A percentile compares a stretch with the other conserved stretches of the same genome.
Conservation (phyloP, 768 basidiomycete genomes). For the Suillus hirtellus region DNA sequence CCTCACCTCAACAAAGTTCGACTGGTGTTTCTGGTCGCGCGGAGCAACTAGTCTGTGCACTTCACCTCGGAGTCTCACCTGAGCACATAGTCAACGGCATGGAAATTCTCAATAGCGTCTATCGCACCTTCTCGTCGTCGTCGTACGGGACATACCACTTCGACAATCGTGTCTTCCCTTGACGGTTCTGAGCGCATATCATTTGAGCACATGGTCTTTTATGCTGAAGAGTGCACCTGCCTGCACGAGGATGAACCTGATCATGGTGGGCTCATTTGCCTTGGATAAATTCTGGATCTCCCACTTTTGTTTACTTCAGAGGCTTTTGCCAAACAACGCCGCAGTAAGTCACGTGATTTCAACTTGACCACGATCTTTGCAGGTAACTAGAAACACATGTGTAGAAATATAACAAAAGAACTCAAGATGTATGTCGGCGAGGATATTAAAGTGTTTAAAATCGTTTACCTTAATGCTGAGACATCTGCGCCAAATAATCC, state of each 20-base stretch:
- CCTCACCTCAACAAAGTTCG: conserved; percentile 94
- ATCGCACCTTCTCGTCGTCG: conserved; percentile 92
- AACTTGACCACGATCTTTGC: neutral
- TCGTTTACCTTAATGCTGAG: conserved; percentile 36
- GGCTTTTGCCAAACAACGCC: conserved; percentile 17
- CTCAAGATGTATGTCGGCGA: neutral
- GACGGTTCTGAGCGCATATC: conserved; percentile 70
- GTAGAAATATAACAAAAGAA: neutral
- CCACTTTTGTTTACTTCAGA: conserved; percentile 14
- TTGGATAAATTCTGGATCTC: neutral
- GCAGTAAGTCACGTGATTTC: conserved; percentile 1
- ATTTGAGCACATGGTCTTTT: neutral
- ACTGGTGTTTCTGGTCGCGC: conserved; percentile 97
- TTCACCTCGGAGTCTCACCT: conserved; percentile 94
- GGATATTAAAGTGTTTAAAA: neutral
- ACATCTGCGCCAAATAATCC: conserved; percentile 72
- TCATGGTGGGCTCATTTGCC: conserved; percentile 55
- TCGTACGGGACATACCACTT: conserved; percentile 99
- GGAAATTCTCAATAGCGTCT: neutral
- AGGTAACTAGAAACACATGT: conserved; percentile 3
- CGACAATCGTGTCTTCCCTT: conserved; percentile 95
- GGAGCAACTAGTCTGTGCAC: conserved; percentile 96
- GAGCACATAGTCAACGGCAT: conserved; percentile 7
- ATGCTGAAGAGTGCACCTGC: conserved; percentile 40
- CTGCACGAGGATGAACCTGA: conserved; percentile 97